Conservation (phyloP, 2,329 filamentous ascomycete genomes). For the Trichoderma brevicompactum region DNA sequence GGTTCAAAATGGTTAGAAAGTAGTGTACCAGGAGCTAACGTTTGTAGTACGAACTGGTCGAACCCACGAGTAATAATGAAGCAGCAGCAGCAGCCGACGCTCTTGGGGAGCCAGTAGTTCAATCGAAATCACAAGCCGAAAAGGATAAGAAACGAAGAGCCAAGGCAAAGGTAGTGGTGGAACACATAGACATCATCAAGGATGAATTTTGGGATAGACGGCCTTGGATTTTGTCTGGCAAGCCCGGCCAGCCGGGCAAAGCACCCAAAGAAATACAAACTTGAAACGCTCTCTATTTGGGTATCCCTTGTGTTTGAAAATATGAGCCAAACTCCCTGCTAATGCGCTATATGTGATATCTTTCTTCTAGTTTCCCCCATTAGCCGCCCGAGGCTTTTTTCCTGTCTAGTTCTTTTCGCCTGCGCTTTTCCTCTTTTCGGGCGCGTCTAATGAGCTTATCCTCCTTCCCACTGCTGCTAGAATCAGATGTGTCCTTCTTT, state of each 20-base stretch:
- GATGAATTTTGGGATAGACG: slow-evolving; percentile 90
- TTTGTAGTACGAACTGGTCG: slow-evolving; percentile 70
- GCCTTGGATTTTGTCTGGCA: slow-evolving; percentile 81
- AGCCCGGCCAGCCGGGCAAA: slow-evolving; percentile 65
- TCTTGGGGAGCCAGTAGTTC: slow-evolving; percentile 56
- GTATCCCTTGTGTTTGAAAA: slow-evolving; percentile 39
- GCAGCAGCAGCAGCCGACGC: slow-evolving; percentile 52
- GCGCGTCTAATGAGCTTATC: slow-evolving; percentile 53
- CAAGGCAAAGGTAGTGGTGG: slow-evolving; percentile 80
- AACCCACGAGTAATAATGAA: slow-evolving; percentile 54
- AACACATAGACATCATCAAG: slow-evolving; percentile 92
- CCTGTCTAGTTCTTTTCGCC: slow-evolving; percentile 39
- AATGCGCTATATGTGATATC: slow-evolving; percentile 24
- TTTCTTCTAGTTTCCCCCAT: background rate
- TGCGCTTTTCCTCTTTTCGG: slow-evolving; percentile 50
- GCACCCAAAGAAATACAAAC: slow-evolving; percentile 63
- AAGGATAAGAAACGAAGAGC: slow-evolving; percentile 79
- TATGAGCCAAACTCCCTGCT: slow-evolving; percentile 37
- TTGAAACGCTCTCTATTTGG: slow-evolving; percentile 35
- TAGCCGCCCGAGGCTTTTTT: slow-evolving; percentile 23
- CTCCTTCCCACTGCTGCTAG: slow-evolving; percentile 42
- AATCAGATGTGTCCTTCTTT: slow-evolving; percentile 37
- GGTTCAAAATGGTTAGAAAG: slow-evolving; percentile 32
- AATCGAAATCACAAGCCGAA: slow-evolving; percentile 80
- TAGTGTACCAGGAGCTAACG: slow-evolving; percentile 33